phyloP scores from a whole-genome alignment of 2,329 filamentous ascomycete genomes.

The Mollisiaceae sp. region DNA sequence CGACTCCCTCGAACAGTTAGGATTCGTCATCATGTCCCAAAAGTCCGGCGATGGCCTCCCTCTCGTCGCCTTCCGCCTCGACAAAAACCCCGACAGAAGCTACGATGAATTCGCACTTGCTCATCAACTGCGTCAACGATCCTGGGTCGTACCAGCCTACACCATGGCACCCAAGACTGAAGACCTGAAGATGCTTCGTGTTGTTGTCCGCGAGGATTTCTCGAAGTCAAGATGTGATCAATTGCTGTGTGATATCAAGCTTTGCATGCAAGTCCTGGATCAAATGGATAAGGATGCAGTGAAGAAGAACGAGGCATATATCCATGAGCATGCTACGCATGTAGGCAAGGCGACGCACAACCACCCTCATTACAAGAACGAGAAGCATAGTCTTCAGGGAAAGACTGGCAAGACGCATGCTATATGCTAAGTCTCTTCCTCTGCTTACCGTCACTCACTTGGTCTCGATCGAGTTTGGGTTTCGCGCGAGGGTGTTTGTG shows the following conservation, averaged over 20 bases:
- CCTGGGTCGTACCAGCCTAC: slow-evolving; percentile 95
- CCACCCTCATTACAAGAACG: slow-evolving; percentile 63
- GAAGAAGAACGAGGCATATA: slow-evolving; percentile 70
- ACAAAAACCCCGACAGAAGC: slow-evolving; percentile 57
- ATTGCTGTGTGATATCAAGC: slow-evolving; percentile 78
- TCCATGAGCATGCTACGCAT: slow-evolving; percentile 59
- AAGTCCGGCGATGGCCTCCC: slow-evolving; percentile 79
- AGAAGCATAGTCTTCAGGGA: slow-evolving; percentile 86
- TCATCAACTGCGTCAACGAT: slow-evolving; percentile 82
- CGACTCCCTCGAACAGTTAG: slow-evolving; percentile 71
- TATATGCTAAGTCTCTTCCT: slow-evolving; percentile 63
- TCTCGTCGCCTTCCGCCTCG: slow-evolving; percentile 85
- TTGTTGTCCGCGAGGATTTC: slow-evolving; percentile 94
- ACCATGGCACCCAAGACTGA: slow-evolving; percentile 82
- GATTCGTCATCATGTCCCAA: slow-evolving; percentile 89
- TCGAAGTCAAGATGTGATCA: slow-evolving; percentile 80
- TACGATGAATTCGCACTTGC: slow-evolving; percentile 82
- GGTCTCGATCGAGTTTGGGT: no score
- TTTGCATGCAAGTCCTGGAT: slow-evolving; percentile 73
- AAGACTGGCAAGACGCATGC: slow-evolving; percentile 91
- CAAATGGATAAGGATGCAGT: slow-evolving; percentile 76
- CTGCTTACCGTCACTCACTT: not conserved
- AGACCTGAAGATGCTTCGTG: slow-evolving; percentile 85
- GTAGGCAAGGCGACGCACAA: slow-evolving; percentile 57
- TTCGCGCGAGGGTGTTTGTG: not conserved